Evolutionary conservation across 2,329 filamentous ascomycete genomes (phyloP).

Genomic region (Diaporthe citrichinensis): DNA sequence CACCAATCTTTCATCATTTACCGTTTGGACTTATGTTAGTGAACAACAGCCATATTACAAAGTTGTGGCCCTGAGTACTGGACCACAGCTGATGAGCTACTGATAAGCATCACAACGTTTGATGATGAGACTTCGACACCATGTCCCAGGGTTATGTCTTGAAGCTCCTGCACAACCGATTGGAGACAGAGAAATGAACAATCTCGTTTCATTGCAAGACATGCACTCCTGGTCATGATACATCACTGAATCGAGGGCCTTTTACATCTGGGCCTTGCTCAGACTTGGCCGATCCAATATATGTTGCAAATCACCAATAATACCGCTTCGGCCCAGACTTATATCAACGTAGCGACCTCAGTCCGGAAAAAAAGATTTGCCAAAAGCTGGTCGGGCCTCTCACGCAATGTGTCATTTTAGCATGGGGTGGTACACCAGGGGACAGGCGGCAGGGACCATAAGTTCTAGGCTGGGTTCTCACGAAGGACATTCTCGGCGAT

Average conservation of each 20-base stretch:
- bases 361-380: not conserved
- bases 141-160: not conserved
- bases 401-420: no score
- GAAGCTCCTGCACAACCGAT: not conserved
- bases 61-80: not conserved
- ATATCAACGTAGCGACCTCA: not conserved
- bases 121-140: not conserved
- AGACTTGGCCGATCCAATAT: not conserved
- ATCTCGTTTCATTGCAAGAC: not conserved
- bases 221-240: no score
- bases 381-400: not conserved
- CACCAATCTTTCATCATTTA: not conserved
- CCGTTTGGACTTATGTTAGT: rapidly evolving
- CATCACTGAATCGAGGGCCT: not conserved
- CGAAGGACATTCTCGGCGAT: no score
- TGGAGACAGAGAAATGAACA: not conserved
- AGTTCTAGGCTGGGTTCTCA: not conserved
- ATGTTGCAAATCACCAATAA: no score
- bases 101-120: not conserved
- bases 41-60: not conserved
- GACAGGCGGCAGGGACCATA: not conserved
- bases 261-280: not conserved
- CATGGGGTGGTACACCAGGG: no score
- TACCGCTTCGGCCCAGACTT: not conserved
- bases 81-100: no score